Evolutionary conservation across 1,139 yeast genomes (phyloP), one percentile per base, ranked within the genome.

Genomic region (Meyerozyma carpophila): DNA sequence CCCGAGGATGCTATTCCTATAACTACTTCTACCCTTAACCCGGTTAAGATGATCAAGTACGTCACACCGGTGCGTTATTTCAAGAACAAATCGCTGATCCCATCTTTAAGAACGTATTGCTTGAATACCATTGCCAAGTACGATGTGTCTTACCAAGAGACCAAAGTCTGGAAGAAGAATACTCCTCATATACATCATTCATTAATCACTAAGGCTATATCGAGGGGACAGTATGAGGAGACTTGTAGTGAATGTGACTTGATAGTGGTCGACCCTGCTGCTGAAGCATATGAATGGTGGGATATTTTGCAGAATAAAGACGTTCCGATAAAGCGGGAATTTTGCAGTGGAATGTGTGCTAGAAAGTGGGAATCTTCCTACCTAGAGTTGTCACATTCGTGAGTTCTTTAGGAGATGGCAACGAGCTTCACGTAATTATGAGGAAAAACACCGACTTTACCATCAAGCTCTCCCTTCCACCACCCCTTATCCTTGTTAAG

Each of bases 241-340:
- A 56, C 64, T 0, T 81, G 87, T 52, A 77, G 81, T 2, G 63
- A 65, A 21, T 81, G 87, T 52, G 56, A 62, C 2, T 43, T 55
- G 7, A 60, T 64, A 21, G 65, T 75, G 29, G 68, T 78, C 7
- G 70, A 73, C 40, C 77, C 81, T 1, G 68, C 72, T 8, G 85
- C 83, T 0, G 75, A 77, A 50, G 70, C 73, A 1, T 53, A 75
- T 41, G 86, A 81, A 52, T 81, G 84, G 83, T 80, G 86, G 83
- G 79, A 79, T 47, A 63, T 74, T 39, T 63, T 67, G 43, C 68
- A 64, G 21, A 66, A 71, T 40, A 58, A 54, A 31, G 52, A 62
- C 24, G 59, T 75, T 2, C 80, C 81, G 0, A 60, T 76, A 13
- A 66, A 70, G 47, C 55, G 75, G 27, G 65, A 68, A 45, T 76